phyloP scores from a whole-genome alignment of 441 rosid genomes.

The Gossypium trilobum region DNA sequence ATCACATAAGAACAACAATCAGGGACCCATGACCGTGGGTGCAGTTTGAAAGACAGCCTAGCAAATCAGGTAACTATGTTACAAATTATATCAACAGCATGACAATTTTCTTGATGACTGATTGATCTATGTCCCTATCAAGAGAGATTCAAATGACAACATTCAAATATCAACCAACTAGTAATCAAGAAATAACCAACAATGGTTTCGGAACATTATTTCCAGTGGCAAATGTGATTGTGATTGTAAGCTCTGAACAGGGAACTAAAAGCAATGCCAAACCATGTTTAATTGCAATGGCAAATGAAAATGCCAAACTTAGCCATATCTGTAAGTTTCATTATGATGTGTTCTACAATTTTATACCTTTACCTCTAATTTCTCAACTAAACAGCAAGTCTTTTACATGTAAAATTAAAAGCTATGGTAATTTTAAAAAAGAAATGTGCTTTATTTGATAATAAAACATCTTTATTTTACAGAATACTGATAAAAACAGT shows the following conservation, averaged over 20 bases:
- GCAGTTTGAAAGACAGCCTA: not conserved
- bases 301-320: not conserved
- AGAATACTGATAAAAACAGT: not conserved
- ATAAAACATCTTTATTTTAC: not conserved
- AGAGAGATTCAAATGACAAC: not conserved
- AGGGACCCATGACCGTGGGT: no score
- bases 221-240: not conserved
- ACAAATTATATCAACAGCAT: not conserved
- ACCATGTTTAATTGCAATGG: not conserved
- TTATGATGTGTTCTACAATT: not conserved
- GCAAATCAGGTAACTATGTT: not conserved
- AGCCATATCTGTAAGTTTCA: not conserved
- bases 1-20: not conserved
- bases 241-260: not conserved
- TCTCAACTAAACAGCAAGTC: not conserved
- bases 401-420: not conserved
- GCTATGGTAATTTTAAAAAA: not conserved
- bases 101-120: not conserved
- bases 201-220: not conserved
- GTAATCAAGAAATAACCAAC: not conserved
- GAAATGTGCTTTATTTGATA: not conserved
- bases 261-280: not conserved
- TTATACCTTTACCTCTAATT: not conserved
- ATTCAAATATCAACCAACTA: not conserved
- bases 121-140: not conserved